Base-by-base conservation (phyloP, 139 green algal species). In the Picochlorum sp. region DNA sequence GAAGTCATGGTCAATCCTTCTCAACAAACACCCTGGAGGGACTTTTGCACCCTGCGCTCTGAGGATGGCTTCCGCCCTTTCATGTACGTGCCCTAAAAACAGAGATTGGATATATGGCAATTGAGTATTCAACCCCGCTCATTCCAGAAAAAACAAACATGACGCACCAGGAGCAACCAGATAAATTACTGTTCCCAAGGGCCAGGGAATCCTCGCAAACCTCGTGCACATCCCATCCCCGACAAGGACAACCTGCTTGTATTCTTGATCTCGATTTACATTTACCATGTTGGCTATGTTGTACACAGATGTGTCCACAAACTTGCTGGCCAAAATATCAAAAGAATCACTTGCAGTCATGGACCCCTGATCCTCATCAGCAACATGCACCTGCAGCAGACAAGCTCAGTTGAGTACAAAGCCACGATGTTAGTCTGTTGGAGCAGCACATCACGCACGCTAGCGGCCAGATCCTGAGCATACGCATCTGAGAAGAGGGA, bases 211-310 rank as follows among this genome's bases (percentile, higher is more conserved):
- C 2, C 86, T 69, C 49, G 74, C 87, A 5, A 82, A 81, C 3
- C 87, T 80, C 0, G 80, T 87, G 74, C 90, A 83, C 32, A 89
- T 60, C 7, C 68, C 87, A 62, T 85, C 78, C 4, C 84, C 87
- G 32, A 94, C 11, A 28, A 94, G 65, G 21, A 94, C 82, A 4
- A 91, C 81, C 78, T 92, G 80, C 30, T 59, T 57, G 34, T 69
- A 80, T 66, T 66, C 65, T 56, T 68, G 28, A 41, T 64, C 6
- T 6, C 75, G 76, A 83, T 65, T 81, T 30, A 82, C 49, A 58
- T 80, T 84, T 58, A 90, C 82, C 24, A 58, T 61, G 37, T 75
- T 83, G 6, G 80, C 18, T 5, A 50, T 56, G 26, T 63, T 65
- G 20, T 77, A 47, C 20, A 79, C 56, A 30, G 73, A 54, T 47